These are phyloP conservation scores for Pezicula radicicola DNA, from an alignment of 2,329 filamentous ascomycete species.

Conservation along the genomic window DNA sequence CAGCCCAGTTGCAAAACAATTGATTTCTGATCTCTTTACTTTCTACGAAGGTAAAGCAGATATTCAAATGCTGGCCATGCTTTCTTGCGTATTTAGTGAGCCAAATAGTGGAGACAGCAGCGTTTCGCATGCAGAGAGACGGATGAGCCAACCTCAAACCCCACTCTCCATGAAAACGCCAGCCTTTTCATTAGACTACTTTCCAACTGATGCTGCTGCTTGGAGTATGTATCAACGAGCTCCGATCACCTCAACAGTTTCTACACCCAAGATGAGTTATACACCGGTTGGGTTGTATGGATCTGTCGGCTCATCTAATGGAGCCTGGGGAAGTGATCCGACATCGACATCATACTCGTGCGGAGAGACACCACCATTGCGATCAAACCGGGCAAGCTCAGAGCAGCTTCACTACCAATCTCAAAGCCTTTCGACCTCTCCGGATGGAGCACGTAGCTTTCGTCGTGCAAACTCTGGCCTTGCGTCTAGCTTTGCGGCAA, in stretches of 20 bases:
- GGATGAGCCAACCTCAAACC: slow-evolving; percentile 55
- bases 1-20: slow-evolving; percentile 59
- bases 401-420: slow-evolving; percentile 45
- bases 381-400: slow-evolving; percentile 42
- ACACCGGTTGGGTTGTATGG: slow-evolving; percentile 53
- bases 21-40: slow-evolving; percentile 60
- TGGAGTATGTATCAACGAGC: slow-evolving; percentile 52
- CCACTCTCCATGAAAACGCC: slow-evolving; percentile 64
- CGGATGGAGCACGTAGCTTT: slow-evolving; percentile 48
- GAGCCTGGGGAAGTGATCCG: slow-evolving; percentile 49
- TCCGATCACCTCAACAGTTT: slow-evolving; percentile 50
- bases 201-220: slow-evolving; percentile 53
- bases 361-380: slow-evolving; percentile 56
- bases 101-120: slow-evolving; percentile 48
- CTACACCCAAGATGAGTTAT: slow-evolving; percentile 54
- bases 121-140: slow-evolving; percentile 53
- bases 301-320: slow-evolving; percentile 55
- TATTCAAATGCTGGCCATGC: slow-evolving; percentile 69
- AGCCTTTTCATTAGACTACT: slow-evolving; percentile 65
- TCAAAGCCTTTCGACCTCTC: slow-evolving; percentile 57
- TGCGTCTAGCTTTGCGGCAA: slow-evolving; percentile 52
- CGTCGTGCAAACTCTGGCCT: slow-evolving; percentile 53
- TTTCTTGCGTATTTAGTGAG: slow-evolving; percentile 67
- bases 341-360: slow-evolving; percentile 57
- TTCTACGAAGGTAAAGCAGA: slow-evolving; percentile 62